phyloP scores from a whole-genome alignment of 1,139 yeast species.

The Debaryomycetaceae sp. region DNA sequence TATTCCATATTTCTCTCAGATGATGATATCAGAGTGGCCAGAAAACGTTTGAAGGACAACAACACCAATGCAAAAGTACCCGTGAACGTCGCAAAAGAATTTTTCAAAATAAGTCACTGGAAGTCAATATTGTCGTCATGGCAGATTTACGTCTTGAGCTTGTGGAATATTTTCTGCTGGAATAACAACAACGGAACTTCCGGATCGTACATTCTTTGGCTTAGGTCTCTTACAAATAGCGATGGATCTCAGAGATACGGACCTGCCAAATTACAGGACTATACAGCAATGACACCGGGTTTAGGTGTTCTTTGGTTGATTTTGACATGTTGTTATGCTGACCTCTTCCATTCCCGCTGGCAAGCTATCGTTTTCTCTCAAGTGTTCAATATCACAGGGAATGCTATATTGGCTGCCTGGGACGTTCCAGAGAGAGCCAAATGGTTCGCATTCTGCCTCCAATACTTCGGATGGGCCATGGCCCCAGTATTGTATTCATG shows the following conservation, averaged over 20 bases:
- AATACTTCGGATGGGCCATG: constrained; percentile 50
- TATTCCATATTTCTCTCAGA: constrained; percentile 55
- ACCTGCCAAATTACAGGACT: constrained; percentile 36
- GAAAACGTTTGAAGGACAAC: constrained; percentile 50
- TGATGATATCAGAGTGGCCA: constrained; percentile 62
- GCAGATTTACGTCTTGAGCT: constrained; percentile 49
- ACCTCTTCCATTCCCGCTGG: constrained; percentile 53
- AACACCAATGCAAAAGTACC: constrained; percentile 30
- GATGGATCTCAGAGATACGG: constrained; percentile 24
- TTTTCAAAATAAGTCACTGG: constrained; percentile 41
- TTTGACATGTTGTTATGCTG: constrained; percentile 40
- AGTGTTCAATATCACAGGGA: constrained; percentile 37
- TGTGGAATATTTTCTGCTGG: constrained; percentile 64
- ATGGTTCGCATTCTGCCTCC: constrained; percentile 48
- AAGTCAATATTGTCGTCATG: constrained; percentile 48
- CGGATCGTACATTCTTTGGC: constrained; percentile 52
- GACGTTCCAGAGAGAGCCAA: constrained; percentile 40
- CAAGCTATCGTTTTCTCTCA: constrained; percentile 56
- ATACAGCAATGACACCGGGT: constrained; percentile 43
- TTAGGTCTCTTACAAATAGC: constrained; percentile 28
- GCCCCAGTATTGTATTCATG: constrained; percentile 48
- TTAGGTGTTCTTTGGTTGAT: constrained; percentile 41
- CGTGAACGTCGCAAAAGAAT: constrained; percentile 24
- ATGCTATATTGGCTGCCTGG: constrained; percentile 45
- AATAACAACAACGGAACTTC: constrained; percentile 47